A percentile compares a stretch with the other conserved stretches of the same genome.
These are phyloP conservation scores for Viridothelium virens DNA, from an alignment of 495 filamentous ascomycete species.

Conservation along the genomic window DNA sequence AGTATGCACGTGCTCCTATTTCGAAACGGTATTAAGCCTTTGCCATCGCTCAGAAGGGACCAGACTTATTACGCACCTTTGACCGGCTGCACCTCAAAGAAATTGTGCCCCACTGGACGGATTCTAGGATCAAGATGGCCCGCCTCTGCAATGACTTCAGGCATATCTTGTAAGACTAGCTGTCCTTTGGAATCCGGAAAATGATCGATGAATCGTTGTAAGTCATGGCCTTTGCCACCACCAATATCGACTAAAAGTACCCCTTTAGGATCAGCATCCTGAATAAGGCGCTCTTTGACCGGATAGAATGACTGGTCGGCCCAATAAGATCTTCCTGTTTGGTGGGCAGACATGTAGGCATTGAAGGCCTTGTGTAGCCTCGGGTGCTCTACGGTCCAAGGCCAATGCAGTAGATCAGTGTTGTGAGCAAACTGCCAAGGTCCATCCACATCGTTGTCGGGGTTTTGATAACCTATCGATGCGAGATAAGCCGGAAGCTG, in stretches of 20 bases:
- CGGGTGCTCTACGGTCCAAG: background rate
- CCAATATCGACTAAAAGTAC: constrained; percentile 50
- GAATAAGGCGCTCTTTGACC: background rate
- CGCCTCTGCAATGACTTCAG: constrained; percentile 34
- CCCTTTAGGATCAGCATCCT: background rate
- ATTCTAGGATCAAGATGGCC: constrained; percentile 10
- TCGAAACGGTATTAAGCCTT: background rate
- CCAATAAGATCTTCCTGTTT: background rate
- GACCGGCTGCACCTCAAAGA: constrained; percentile 47
- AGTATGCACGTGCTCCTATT: constrained; percentile 31
- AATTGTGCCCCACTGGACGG: constrained; percentile 34
- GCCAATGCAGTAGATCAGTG: background rate
- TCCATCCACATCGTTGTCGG: background rate
- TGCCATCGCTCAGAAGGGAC: background rate
- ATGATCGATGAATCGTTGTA: constrained; percentile 35
- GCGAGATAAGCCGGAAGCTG: background rate
- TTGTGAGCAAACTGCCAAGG: background rate
- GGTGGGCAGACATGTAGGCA: background rate
- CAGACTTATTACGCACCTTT: constrained; percentile 23
- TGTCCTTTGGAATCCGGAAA: constrained; percentile 30
- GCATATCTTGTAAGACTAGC: constrained; percentile 45
- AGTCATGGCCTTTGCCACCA: constrained; percentile 46
- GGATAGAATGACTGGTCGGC: background rate
- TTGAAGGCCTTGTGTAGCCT: background rate
- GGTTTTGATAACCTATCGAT: background rate